Evolutionary conservation across 192 early-diverging fungal genomes (phyloP), one percentile per base, ranked within the genome.

Genomic region (Piromyces finnis): DNA sequence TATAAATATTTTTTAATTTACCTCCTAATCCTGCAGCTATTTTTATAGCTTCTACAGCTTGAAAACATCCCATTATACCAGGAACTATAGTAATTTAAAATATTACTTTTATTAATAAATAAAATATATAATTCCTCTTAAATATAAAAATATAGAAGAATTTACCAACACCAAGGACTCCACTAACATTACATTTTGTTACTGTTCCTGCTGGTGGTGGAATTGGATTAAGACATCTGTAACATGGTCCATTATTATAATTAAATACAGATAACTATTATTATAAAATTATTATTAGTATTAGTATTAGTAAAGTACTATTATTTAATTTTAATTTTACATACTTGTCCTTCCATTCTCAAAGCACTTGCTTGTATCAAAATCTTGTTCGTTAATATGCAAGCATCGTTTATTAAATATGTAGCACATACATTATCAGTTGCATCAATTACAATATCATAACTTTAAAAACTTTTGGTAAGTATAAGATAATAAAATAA

Each of bases 381-480:
- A 13, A 94, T 91, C 29, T 96, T 94, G 1, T 87, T 86, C 14
- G 89, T 82, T 51, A 99, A 80, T 17, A 99, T 94, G 83, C 94
- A 94, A 4, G 94, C 94, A 82, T 99, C 97, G 86, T 95, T 99
- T 36, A 99, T 82, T 29, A 99, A 87, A 84, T 99, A 99, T 39
- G 96, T 90, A 0, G 97, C 97, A 2, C 95, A 94, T 5, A 94
- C 95, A 86, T 99, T 99, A 85, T 99, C 97, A 0, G 95, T 94
- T 9, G 92, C 92, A 83, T 99, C 97, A 4, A 99, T 84, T 0
- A 99, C 88, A 14, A 97, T 88, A 82, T 96, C 94, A 82, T 95
- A 98, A 3, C 87, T 89, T 39, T 37, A 37, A 37, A 37, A 37
- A 6, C 13, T 37, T 37, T 37, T 37, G 30, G 3, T 32, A 32